Percentiles rank a stretch among this genome's conserved stretches.
Evolutionary conservation across 306 rosid species (phyloP).

Genomic region (Quercus rubra): DNA sequence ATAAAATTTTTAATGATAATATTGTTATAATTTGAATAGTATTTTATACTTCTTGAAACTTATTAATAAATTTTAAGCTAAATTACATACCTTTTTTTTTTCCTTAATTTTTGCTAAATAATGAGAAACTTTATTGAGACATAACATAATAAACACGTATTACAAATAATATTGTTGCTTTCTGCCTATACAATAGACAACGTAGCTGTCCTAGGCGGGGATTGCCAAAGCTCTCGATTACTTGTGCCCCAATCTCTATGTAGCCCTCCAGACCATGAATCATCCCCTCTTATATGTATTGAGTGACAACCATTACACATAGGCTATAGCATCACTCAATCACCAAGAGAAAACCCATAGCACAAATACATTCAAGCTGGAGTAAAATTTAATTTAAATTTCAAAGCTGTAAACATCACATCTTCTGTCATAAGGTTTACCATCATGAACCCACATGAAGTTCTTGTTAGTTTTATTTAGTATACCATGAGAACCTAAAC

Average conservation of each 20-base stretch:
- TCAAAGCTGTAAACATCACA: slow-evolving; percentile 67
- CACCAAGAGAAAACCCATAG: neutral
- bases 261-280: neutral
- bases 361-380: neutral
- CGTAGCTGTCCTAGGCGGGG: neutral
- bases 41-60: too few species aligned
- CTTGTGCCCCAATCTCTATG: neutral
- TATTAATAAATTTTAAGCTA: too few species aligned
- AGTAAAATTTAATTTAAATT: neutral
- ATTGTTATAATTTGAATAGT: too few species aligned
- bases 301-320: neutral
- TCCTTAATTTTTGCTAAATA: too few species aligned
- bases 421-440: slow-evolving; percentile 72
- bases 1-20: too few species aligned
- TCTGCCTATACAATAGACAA: neutral
- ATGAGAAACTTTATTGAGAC: too few species aligned
- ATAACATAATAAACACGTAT: too few species aligned
- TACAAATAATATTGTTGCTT: neutral
- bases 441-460: slow-evolving; percentile 52
- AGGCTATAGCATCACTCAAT: neutral
- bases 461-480: neutral
- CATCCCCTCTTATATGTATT: neutral
- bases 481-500: neutral
- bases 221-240: neutral
- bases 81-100: too few species aligned